phyloP scores from a whole-genome alignment of 2,329 filamentous ascomycete species.

The Pochonia chlamydosporia region DNA sequence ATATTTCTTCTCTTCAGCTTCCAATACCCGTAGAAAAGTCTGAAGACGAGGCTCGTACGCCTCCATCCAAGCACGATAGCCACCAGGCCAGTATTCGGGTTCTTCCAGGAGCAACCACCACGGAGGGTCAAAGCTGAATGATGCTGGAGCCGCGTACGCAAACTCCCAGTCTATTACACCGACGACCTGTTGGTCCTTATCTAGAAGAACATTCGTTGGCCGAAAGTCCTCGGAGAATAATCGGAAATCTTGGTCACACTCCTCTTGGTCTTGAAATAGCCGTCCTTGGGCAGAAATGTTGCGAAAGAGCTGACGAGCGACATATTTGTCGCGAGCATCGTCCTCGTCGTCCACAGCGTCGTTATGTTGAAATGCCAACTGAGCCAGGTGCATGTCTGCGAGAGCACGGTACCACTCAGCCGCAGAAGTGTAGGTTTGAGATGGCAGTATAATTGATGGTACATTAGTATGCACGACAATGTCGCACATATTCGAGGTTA shows the following conservation, averaged over 20 bases:
- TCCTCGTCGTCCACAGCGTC: constrained; percentile 25
- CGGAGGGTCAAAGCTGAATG: constrained; percentile 15
- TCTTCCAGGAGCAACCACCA: constrained; percentile 32
- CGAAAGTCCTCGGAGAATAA: constrained; percentile 21
- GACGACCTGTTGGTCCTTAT: constrained; percentile 19
- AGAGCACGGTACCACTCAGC: constrained; percentile 27
- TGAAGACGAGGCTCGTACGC: constrained; percentile 25
- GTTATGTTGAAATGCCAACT: constrained; percentile 32
- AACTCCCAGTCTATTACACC: constrained; percentile 38
- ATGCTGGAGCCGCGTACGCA: constrained; percentile 16
- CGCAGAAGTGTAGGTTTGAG: constrained; percentile 19
- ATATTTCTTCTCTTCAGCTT: constrained; percentile 22
- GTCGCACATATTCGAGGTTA: constrained; percentile 35
- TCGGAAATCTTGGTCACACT: constrained; percentile 8
- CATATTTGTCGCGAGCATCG: constrained; percentile 25
- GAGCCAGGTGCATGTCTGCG: constrained; percentile 29
- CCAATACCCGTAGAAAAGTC: constrained; percentile 27
- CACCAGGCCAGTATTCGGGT: constrained; percentile 25
- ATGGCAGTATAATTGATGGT: constrained; percentile 17
- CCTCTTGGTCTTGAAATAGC: constrained; percentile 1
- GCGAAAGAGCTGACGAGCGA: constrained; percentile 27
- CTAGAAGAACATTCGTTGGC: constrained; percentile 26
- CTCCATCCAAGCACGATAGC: constrained; percentile 22
- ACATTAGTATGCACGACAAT: constrained; percentile 18
- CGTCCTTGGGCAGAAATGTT: constrained; percentile 16